Conservation (phyloP, 495 filamentous ascomycete species). For the Astrocystis sublimbata region DNA sequence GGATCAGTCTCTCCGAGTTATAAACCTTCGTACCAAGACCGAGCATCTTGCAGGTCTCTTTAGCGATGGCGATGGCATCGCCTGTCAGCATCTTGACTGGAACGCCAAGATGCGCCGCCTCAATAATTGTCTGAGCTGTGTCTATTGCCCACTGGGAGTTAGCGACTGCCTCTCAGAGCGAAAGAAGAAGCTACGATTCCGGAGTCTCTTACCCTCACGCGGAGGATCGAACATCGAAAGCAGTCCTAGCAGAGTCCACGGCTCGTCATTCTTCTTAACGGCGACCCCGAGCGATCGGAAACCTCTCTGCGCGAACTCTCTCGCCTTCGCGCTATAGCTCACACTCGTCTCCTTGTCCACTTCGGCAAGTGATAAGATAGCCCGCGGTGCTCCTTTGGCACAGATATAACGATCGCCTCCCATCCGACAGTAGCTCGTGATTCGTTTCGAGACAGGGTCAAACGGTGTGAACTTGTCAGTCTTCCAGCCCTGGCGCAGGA, state of each 20-base stretch:
- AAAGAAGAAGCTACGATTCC: no score
- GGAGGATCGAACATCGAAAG: slow-evolving; percentile 91
- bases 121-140: slow-evolving; percentile 83
- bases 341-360: slow-evolving; percentile 68
- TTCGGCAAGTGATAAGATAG: slow-evolving; percentile 76
- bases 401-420: slow-evolving; percentile 74
- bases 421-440: slow-evolving; percentile 73
- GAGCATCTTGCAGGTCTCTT: slow-evolving; percentile 85
- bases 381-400: slow-evolving; percentile 85
- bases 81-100: slow-evolving; percentile 96
- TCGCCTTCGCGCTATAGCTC: slow-evolving; percentile 81
- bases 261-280: slow-evolving; percentile 69
- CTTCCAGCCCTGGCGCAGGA: slow-evolving; percentile 67
- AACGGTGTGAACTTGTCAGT: slow-evolving; percentile 82
- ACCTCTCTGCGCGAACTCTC: slow-evolving; percentile 83
- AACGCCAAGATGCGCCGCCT: slow-evolving; percentile 81
- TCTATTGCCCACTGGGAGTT: no score
- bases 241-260: slow-evolving; percentile 89
- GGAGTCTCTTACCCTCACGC: no score
- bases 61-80: slow-evolving; percentile 88
- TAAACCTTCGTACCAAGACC: slow-evolving; percentile 92
- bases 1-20: slow-evolving; percentile 81
- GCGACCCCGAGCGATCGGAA: slow-evolving; percentile 92
- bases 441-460: slow-evolving; percentile 92
- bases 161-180: no score